Evolutionary conservation across 2,329 filamentous ascomycete genomes (phyloP), one percentile per base, ranked within the genome.

Genomic region (Ophiostoma fasciatum): DNA sequence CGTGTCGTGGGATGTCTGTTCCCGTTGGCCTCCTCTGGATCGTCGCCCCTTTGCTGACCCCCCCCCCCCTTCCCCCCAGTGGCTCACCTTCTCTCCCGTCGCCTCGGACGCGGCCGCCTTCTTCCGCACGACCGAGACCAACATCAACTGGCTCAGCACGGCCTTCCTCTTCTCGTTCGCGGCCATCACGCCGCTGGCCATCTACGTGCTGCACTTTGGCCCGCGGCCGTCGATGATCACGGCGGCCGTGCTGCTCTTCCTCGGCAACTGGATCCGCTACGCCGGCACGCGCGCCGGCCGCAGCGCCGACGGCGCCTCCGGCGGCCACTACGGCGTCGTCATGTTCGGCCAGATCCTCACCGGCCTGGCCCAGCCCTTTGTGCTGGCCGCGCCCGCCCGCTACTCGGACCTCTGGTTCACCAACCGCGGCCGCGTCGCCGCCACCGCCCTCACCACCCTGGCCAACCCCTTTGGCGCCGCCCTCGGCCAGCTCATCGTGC

Each of bases 341-440:
- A 83, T 96, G 79, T 77, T 92, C 47, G 88, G 88, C 5, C 88
- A 96, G 60, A 79, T 96, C 52, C 55, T 98, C 41, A 84, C 82
- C 35, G 90, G 88, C 1, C 66, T 94, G 27, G 77, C 84, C 1
- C 90, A 98, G 53, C 87, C 90, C 0, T 96, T 96, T 54, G 83
- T 93, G 11, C 71, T 96, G 9, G 76, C 80, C 7, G 84, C 88
- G 0, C 88, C 90, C 1, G 88, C 90, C 0, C 68, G 83, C 42
- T 98, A 93, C 58, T 90, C 82, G 37, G 87, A 94, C 53, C 63
- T 94, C 41, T 96, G 90, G 90, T 96, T 96, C 59, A 87, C 83
- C 2, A 77, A 81, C 48, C 62, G 66, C 10, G 88, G 87, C 7
- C 74, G 90, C 37, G 82, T 94, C 11, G 78, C 80, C 36, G 88